Conservation (phyloP, 148 eudicot genomes). For the Linanthus parryae region DNA sequence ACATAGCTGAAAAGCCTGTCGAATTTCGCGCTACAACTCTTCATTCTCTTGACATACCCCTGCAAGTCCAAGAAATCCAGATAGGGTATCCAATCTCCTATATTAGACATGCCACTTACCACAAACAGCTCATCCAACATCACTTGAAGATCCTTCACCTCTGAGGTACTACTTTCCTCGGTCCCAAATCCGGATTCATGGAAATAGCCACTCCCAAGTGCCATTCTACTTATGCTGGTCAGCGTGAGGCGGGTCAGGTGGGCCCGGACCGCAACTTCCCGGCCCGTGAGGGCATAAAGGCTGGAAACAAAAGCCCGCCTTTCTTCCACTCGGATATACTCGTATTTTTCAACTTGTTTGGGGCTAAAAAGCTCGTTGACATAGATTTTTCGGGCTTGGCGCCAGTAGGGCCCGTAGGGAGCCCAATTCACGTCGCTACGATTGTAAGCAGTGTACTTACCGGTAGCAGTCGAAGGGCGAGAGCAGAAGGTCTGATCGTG, state of each 20-base stretch:
- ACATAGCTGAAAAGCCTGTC: no score
- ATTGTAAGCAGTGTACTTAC: neutral
- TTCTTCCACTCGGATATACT: constrained; percentile 4
- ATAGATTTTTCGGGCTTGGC: neutral
- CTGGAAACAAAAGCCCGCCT: neutral
- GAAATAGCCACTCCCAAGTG: neutral
- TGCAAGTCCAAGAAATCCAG: no score
- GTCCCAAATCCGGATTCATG: no score
- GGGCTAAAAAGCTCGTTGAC: neutral
- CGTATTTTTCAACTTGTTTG: neutral
- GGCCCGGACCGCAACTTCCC: neutral
- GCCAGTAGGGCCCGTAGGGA: constrained; percentile 7
- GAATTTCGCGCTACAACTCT: no score
- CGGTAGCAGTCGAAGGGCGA: constrained; percentile 1
- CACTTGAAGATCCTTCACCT: no score
- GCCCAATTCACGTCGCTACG: neutral
- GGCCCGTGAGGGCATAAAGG: constrained; percentile 1
- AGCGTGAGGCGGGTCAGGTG: neutral
- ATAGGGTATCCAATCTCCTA: no score
- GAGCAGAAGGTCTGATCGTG: neutral
- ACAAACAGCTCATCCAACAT: no score
- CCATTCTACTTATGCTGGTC: constrained; percentile 1
- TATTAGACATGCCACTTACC: no score
- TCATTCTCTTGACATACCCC: no score
- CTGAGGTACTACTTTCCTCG: no score